Base-by-base conservation (phyloP, 805 yeast genomes). In the Teunomyces lycoperdinae region DNA sequence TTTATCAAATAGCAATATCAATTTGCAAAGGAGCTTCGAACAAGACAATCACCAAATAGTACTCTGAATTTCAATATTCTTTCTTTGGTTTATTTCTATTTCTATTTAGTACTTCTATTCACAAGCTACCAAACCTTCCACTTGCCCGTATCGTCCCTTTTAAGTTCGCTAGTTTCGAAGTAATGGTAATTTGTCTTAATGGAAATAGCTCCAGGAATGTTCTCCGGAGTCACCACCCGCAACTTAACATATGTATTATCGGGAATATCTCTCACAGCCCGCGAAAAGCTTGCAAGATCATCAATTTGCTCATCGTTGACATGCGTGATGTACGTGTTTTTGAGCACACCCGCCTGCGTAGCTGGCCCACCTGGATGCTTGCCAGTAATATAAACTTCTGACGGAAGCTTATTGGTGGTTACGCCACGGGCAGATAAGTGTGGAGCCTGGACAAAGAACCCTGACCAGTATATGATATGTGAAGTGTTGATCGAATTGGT, bases 351-450 rank as follows among this genome's bases (percentile, higher is more conserved):
- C 63, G 87, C 89, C 60, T 87, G 91, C 47, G 82, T 77, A 13
- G 94, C 94, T 6, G 97, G 97, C 0, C 96, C 88, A 5, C 96
- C 96, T 32, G 81, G 77, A 38, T 84, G 77, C 60, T 87, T 79
- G 20, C 83, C 75, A 2, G 89, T 84, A 46, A 89, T 84, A 61
- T 90, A 91, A n/a, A 91, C 94, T 46, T 81, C 83, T 13, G 92
- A 84, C 9, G 96, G 96, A 45, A 89, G 71, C 47, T 79, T 74
- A 45, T 80, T 80, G 79, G 87, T 84, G 30, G 41, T 13, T 33
- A 87, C 82, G 68, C 90, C 96, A 52, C 91, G 80, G 13, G 90
- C 96, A 7, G 94, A 92, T 60, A 87, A 95, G 64, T 89, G 97
- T n/a, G 97, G 96, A 33, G 81, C 78, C 61, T 91, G 97, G 30